Conservation (phyloP, 2,329 filamentous ascomycete genomes). For the Microcyclospora pomicola region DNA sequence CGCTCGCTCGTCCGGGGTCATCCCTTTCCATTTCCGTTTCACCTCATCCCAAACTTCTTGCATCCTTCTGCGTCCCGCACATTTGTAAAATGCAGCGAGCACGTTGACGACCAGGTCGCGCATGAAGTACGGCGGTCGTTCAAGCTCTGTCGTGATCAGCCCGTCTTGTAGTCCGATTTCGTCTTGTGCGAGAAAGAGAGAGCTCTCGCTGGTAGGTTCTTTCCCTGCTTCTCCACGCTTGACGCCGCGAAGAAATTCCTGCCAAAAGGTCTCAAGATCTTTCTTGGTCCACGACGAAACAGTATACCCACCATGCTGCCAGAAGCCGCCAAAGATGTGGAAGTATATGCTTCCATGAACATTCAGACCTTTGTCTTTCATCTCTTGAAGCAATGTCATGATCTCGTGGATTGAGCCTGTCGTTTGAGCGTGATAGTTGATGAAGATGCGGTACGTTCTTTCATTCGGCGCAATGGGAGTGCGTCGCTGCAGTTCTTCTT, state of each 20-base stretch:
- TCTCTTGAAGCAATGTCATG: conserved; percentile 61
- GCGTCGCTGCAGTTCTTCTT: conserved; percentile 46
- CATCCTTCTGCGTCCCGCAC: conserved; percentile 38
- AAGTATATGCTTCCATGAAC: conserved; percentile 67
- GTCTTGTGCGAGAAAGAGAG: neutral
- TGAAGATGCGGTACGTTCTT: conserved; percentile 64
- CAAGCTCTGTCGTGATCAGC: conserved; percentile 7
- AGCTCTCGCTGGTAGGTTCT: neutral
- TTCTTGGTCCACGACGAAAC: conserved; percentile 58
- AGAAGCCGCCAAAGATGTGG: conserved; percentile 71
- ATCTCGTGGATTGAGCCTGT: conserved; percentile 61
- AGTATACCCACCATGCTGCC: conserved; percentile 51
- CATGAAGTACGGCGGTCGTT: conserved; percentile 22
- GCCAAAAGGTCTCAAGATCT: conserved; percentile 55
- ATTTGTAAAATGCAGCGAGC: conserved; percentile 50
- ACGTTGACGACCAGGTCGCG: conserved; percentile 45
- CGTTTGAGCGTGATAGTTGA: conserved; percentile 56
- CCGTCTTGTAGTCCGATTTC: neutral
- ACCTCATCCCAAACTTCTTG: conserved; percentile 41
- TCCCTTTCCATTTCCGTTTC: conserved; percentile 24
- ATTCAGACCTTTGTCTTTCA: conserved; percentile 52
- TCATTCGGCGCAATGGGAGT: conserved; percentile 59
- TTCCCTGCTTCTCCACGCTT: neutral
- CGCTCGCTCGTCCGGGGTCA: conserved; percentile 17
- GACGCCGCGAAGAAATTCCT: conserved; percentile 39